Evolutionary conservation across 2,329 filamentous ascomycete genomes (phyloP).

Genomic region (Trichoderma sp.): DNA sequence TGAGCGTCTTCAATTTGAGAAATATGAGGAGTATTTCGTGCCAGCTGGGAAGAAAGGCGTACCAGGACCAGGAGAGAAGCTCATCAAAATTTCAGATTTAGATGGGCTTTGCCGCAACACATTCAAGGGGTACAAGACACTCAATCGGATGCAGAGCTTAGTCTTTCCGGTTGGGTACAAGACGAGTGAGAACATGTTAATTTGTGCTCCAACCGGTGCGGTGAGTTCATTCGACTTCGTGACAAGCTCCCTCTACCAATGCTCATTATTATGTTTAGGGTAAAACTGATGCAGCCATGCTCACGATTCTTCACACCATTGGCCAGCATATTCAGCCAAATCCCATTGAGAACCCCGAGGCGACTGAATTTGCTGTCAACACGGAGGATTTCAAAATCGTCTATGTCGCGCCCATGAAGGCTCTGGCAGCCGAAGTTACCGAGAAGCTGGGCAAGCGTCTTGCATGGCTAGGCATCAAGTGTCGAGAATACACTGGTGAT

Average conservation of each 20-base stretch:
- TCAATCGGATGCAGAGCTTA: conserved; percentile 98
- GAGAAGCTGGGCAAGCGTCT: conserved; percentile 89
- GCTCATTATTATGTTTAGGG: conserved; percentile 47
- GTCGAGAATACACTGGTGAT: conserved; percentile 92
- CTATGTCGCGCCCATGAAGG: conserved; percentile 99
- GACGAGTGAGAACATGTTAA: conserved; percentile 97
- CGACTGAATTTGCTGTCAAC: conserved; percentile 77
- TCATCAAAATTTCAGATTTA: conserved; percentile 76
- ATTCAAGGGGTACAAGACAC: conserved; percentile 86
- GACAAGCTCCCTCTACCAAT: neutral
- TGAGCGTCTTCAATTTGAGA: conserved; percentile 64
- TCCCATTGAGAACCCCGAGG: conserved; percentile 69
- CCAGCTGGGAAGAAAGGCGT: conserved; percentile 78
- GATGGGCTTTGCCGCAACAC: conserved; percentile 88
- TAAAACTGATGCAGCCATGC: conserved; percentile 98
- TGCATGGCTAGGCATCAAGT: conserved; percentile 88
- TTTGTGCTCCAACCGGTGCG: conserved; percentile 95
- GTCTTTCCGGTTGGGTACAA: conserved; percentile 94
- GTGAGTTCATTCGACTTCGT: conserved; percentile 40
- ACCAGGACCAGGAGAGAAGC: conserved; percentile 67
- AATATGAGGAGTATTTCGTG: conserved; percentile 86
- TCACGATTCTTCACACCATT: conserved; percentile 88
- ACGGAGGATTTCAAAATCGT: conserved; percentile 95
- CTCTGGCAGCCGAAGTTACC: conserved; percentile 91
- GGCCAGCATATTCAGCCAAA: conserved; percentile 80